Base-by-base conservation (phyloP, 345 rosid species). In the Turnera subulata region DNA sequence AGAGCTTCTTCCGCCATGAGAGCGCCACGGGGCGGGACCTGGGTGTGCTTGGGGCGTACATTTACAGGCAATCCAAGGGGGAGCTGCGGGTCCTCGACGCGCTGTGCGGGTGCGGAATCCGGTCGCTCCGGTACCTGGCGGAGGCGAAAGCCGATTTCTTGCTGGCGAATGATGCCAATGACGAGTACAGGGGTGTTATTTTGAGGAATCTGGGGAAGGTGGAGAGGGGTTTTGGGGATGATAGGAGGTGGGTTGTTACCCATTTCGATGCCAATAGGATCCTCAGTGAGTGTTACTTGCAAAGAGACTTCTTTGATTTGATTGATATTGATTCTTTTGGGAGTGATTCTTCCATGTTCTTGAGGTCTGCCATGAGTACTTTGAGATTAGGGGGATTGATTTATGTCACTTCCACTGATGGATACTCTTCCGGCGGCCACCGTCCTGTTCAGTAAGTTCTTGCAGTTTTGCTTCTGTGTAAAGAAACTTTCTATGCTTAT, bases 321-420 rank as follows among this genome's bases (percentile, higher is more conserved):
- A 82, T 92, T 64, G 96, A 92, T 10, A 65, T 92, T 17, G 96
- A 92, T 72, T 89, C 98, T n/a, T 92, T 92, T 54, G 98, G 98
- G 63, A 89, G 95, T 40, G 91, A 89, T 14, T 81, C 91, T 0
- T 83, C 93, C 1, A 65, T 81, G 53, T 86, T 81, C 57, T 49
- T 89, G 50, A 70, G 96, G 73, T 78, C 86, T 38, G 93, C 90
- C 6, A 82, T 86, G 73, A 68, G 64, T 62, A 59, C 88, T 8
- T 64, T 84, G 76, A 82, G 50, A 51, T 62, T 82, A 29, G 93
- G 75, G 26, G 96, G 96, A 18, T 78, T 89, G 84, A 81, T 86
- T 64, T 92, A 92, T 57, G 62, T 75, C 20, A 92, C 98, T 0
- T 86, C 88, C 35, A 86, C 96, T 1, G 96, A 89, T 71, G 98